Conservation (phyloP, 768 basidiomycete species). For the Crepidotus variabilis region DNA sequence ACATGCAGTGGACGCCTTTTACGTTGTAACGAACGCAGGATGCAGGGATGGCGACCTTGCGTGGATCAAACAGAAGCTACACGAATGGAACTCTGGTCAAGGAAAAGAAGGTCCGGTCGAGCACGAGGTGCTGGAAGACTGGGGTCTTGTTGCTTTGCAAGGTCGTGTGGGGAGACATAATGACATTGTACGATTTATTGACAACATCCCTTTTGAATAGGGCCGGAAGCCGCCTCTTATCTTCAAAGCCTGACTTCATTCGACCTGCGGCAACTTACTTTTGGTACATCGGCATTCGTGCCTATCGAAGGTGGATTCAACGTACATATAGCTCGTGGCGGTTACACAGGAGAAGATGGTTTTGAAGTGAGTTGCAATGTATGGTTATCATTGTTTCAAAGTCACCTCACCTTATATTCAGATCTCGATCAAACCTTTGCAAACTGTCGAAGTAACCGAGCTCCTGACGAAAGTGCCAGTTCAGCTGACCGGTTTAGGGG, state of each 20-base stretch:
- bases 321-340: slow-evolving; percentile 88
- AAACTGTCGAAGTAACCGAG: slow-evolving; percentile 69
- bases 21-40: slow-evolving; percentile 96
- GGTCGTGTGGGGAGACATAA: slow-evolving; percentile 39
- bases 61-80: slow-evolving; percentile 68
- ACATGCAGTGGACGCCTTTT: slow-evolving; percentile 75
- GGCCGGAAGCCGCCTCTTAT: slow-evolving; percentile 78
- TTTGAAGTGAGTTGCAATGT: slow-evolving; percentile 74
- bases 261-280: slow-evolving; percentile 72
- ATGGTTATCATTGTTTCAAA: too few relatives aligned
- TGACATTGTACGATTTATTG: not conserved
- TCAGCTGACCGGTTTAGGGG: slow-evolving; percentile 85
- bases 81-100: slow-evolving; percentile 70
- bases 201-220: slow-evolving; percentile 28
- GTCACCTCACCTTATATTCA: slow-evolving; percentile 22
- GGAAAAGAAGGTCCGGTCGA: slow-evolving; percentile 64
- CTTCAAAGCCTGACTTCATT: slow-evolving; percentile 74
- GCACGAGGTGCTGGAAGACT: slow-evolving; percentile 74
- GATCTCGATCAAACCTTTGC: slow-evolving; percentile 86
- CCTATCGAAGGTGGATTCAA: slow-evolving; percentile 68
- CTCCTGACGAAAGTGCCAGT: slow-evolving; percentile 64
- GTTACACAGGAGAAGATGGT: slow-evolving; percentile 98
- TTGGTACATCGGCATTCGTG: slow-evolving; percentile 81
- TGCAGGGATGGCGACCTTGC: slow-evolving; percentile 75
- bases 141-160: slow-evolving; percentile 90